Percentiles rank a stretch among this genome's conserved stretches.
Conservation (phyloP, 805 yeast species). For the Suhomyces sp. region DNA sequence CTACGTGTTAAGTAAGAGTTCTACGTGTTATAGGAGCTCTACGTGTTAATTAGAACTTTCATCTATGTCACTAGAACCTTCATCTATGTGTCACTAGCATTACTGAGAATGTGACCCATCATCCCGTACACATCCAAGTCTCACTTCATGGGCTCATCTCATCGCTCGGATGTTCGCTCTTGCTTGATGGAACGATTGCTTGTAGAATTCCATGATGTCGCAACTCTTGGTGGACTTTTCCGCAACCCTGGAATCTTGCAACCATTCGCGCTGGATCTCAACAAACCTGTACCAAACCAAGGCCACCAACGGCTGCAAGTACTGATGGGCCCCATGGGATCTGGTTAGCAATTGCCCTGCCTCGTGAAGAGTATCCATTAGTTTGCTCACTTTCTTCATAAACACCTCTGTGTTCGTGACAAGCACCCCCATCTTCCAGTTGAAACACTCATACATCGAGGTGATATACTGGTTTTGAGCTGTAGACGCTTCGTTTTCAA, state of each 20-base stretch:
- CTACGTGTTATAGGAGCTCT: too few relatives aligned
- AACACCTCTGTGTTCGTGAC: conserved; percentile 1
- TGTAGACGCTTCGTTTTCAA: neutral
- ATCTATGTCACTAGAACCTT: too few relatives aligned
- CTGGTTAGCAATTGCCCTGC: too few relatives aligned
- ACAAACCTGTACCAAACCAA: neutral
- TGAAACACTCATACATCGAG: conserved; percentile 11
- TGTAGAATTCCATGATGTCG: neutral
- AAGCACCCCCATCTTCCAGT: conserved; percentile 7
- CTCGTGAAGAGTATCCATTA: too few relatives aligned
- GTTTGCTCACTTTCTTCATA: too few relatives aligned
- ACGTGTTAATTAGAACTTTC: too few relatives aligned
- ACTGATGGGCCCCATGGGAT: too few relatives aligned
- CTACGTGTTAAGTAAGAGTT: too few relatives aligned
- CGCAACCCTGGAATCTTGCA: conserved; percentile 1
- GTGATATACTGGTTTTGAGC: conserved; percentile 2
- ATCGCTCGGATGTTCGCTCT: conserved; percentile 1
- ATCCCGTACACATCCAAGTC: too few relatives aligned
- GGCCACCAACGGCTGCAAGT: neutral
- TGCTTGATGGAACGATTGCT: conserved; percentile 3
- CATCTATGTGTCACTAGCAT: too few relatives aligned
- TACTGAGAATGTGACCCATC: too few relatives aligned
- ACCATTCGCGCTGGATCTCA: conserved; percentile 1
- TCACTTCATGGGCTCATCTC: too few relatives aligned
- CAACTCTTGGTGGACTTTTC: neutral